Conservation (phyloP, 306 rosid species). For the Lathyrus oleraceus region DNA sequence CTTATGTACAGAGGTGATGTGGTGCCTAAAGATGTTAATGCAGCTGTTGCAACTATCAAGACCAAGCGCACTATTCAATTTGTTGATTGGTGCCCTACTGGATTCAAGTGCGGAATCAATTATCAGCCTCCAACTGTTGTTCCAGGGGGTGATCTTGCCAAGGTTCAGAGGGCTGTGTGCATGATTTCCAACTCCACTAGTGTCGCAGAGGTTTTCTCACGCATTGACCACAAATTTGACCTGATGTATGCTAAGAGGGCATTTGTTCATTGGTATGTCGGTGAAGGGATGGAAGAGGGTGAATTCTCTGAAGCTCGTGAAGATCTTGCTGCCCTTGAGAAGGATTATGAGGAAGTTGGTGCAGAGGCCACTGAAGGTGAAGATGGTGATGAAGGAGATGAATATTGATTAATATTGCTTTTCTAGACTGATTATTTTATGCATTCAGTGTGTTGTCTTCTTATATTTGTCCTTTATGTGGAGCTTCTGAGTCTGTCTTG, state of each 20-base stretch:
- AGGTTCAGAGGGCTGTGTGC: slow-evolving; percentile 83
- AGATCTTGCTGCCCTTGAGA: slow-evolving; percentile 77
- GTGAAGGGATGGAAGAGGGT: slow-evolving; percentile 93
- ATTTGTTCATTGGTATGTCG: slow-evolving; percentile 87
- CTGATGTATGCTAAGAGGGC: slow-evolving; percentile 65
- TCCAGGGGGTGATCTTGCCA: slow-evolving; percentile 88
- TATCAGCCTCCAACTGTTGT: slow-evolving; percentile 91
- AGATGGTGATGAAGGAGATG: slow-evolving; percentile 68
- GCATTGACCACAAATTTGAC: slow-evolving; percentile 52
- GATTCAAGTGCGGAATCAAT: slow-evolving; percentile 85
- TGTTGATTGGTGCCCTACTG: slow-evolving; percentile 92
- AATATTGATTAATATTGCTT: slow-evolving; percentile 44
- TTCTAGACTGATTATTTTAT: neutral
- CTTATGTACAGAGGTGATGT: slow-evolving; percentile 90
- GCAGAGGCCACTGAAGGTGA: slow-evolving; percentile 79
- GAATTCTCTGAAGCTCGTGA: slow-evolving; percentile 95
- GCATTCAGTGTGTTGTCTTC: neutral
- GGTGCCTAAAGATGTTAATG: slow-evolving; percentile 84
- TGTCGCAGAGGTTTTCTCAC: slow-evolving; percentile 65
- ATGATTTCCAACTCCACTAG: slow-evolving; percentile 84
- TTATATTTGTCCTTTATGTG: slow-evolving; percentile 4
- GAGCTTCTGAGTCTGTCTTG: slow-evolving; percentile 11
- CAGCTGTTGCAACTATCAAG: slow-evolving; percentile 83
- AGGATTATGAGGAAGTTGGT: slow-evolving; percentile 84
- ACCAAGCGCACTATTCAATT: slow-evolving; percentile 81